Conservation (phyloP, 495 filamentous ascomycete species). For the Tuber indicum region DNA sequence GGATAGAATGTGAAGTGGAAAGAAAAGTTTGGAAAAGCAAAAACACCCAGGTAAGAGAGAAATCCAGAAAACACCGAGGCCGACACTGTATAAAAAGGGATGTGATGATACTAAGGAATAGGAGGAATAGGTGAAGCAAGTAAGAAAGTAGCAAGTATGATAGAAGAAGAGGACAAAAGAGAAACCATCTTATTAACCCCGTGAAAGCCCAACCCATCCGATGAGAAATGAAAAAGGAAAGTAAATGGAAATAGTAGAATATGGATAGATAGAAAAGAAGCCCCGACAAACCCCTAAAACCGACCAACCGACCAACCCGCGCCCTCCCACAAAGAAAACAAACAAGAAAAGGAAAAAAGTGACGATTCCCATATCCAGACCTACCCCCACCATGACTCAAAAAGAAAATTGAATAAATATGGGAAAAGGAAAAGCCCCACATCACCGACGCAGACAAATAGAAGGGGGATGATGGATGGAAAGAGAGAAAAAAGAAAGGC, state of each 20-base stretch:
- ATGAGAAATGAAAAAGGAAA: background rate
- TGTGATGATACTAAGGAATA: slow-evolving; percentile 4
- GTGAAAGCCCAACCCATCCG: slow-evolving; percentile 5
- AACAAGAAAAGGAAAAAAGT: background rate
- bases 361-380: background rate
- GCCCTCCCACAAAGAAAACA: background rate
- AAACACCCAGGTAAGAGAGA: background rate
- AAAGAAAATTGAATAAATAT: background rate
- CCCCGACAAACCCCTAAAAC: slow-evolving; percentile 1
- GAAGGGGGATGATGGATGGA: background rate
- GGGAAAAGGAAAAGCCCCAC: background rate
- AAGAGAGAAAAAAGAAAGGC: background rate
- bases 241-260: background rate
- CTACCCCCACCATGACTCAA: background rate
- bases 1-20: background rate
- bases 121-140: background rate
- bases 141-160: background rate
- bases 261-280: background rate
- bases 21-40: background rate
- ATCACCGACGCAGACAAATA: background rate
- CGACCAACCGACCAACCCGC: slow-evolving; percentile 1
- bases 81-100: slow-evolving; percentile 2
- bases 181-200: slow-evolving; percentile 5
- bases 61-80: background rate
- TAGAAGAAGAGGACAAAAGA: background rate